Base-by-base conservation (phyloP, 495 filamentous ascomycete species). In the Melanomma pulvis-pyrius region DNA sequence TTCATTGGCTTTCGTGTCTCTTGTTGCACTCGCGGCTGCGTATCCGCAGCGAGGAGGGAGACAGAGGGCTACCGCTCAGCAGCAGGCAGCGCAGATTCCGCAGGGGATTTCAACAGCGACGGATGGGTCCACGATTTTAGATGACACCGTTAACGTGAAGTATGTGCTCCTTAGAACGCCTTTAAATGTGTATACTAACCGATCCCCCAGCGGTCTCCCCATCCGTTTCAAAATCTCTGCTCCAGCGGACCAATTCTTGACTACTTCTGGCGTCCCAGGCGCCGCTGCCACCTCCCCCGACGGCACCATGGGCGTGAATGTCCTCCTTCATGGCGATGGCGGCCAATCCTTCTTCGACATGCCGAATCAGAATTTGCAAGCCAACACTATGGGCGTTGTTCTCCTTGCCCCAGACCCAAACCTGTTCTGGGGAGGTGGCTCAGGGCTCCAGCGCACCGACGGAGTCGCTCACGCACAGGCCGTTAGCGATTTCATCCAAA, bases 311-410 rank as follows among this genome's bases (percentile, higher is more conserved):
- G 81, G 64, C 24, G 64, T 44, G 5, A 82, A 82, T 71, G 75
- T 83, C 55, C 79, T 83, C 25, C 74, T 83, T 2, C 81, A 83
- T 74, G 80, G 81, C 59, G 80, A 83, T 71, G 81, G 81, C 65
- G 81, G 81, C n/a, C 80, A 82, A 71, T 81, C 80, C n/a, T 83
- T 83, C 77, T 81, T 82, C 75, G 79, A 82, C 72, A 82, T 83
- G 74, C 81, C 80, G 25, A 83, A 83, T 67, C 81, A 83, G 67
- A 78, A 75, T 0, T 80, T 81, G 17, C 78, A 79, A 56, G 67
- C 70, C 65, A 75, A 75, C 36, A 73, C 82, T 22, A 77, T 79
- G 61, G 81, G 81, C 50, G 80, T 82, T 19, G 80, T 74, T 22
- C 72, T 82, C 34, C 49, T 82, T 17, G 81, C 81, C 7, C 81